Percentiles rank a stretch among this genome's conserved stretches.
Conservation (phyloP, 1,139 yeast species). For the Neolecta irregularis region DNA sequence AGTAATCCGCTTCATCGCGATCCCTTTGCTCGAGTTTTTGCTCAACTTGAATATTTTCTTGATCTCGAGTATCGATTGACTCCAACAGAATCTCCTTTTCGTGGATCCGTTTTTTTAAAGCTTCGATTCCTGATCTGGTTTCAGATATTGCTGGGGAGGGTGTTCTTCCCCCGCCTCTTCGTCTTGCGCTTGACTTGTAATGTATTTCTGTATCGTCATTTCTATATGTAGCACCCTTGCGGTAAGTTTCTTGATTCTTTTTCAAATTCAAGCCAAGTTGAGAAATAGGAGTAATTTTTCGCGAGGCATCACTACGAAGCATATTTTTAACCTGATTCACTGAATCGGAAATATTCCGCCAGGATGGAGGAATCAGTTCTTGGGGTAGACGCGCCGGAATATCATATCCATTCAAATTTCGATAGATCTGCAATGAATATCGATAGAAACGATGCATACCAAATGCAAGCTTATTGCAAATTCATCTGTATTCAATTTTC, state of each 20-base stretch:
- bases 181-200: slow-evolving; percentile 54
- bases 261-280: neutral
- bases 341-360: slow-evolving; percentile 36
- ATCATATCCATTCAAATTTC: slow-evolving; percentile 57
- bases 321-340: slow-evolving; percentile 37
- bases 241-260: slow-evolving; percentile 25
- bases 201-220: slow-evolving; percentile 45
- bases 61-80: slow-evolving; percentile 59
- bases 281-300: slow-evolving; percentile 9
- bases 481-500: slow-evolving; percentile 64
- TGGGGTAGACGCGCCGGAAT: slow-evolving; percentile 44
- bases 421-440: slow-evolving; percentile 38
- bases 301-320: slow-evolving; percentile 22
- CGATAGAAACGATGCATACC: slow-evolving; percentile 39
- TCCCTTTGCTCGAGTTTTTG: slow-evolving; percentile 31
- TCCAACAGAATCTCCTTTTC: slow-evolving; percentile 57
- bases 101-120: slow-evolving; percentile 45
- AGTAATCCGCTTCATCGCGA: slow-evolving; percentile 39
- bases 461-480: slow-evolving; percentile 87
- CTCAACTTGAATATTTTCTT: slow-evolving; percentile 36
- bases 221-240: slow-evolving; percentile 42
- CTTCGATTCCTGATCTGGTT: slow-evolving; percentile 25
- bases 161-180: slow-evolving; percentile 25
- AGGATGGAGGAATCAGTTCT: slow-evolving; percentile 32
- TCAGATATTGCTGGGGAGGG: slow-evolving; percentile 8